Percentiles rank a stretch among this genome's conserved stretches.
Conservation (phyloP, 805 yeast genomes). For the Pichia nanzhaoensis region DNA sequence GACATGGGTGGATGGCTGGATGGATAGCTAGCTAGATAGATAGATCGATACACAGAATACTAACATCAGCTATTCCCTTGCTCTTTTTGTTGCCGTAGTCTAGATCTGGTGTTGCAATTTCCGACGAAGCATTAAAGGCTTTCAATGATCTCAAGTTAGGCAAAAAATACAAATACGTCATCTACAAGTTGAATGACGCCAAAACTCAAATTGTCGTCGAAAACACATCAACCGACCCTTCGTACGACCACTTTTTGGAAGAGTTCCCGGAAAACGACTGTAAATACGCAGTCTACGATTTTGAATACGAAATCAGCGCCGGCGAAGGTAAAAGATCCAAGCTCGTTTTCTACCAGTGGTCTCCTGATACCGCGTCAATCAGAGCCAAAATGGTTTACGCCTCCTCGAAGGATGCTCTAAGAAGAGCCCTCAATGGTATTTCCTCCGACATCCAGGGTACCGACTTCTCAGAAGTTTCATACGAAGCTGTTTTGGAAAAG, state of each 20-base stretch:
- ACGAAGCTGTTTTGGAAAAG: constrained; percentile 84
- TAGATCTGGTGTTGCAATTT: constrained; percentile 60
- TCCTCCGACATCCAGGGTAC: constrained; percentile 96
- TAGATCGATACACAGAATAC: neutral
- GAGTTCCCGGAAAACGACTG: constrained; percentile 94
- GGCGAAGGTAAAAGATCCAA: constrained; percentile 89
- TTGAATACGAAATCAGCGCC: constrained; percentile 82
- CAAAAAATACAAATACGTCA: constrained; percentile 76
- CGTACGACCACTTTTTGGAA: constrained; percentile 81
- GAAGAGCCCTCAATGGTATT: constrained; percentile 95
- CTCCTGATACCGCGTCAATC: constrained; percentile 95
- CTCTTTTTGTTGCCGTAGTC: neutral
- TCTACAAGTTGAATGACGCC: constrained; percentile 72
- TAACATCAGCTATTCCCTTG: constrained; percentile 1
- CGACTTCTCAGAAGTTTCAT: constrained; percentile 93
- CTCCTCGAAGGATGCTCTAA: constrained; percentile 94
- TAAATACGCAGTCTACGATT: constrained; percentile 94
- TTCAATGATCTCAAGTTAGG: constrained; percentile 96
- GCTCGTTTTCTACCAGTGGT: constrained; percentile 79
- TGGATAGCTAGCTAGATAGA: too few relatives aligned
- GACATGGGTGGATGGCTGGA: too few relatives aligned
- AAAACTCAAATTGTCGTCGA: constrained; percentile 89
- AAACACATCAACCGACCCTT: constrained; percentile 64
- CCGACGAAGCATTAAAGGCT: constrained; percentile 82
- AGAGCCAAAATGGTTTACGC: constrained; percentile 98